These are phyloP conservation scores for Termitomyces bulborhizus DNA, from an alignment of 768 basidiomycete genomes.

Conservation along the genomic window DNA sequence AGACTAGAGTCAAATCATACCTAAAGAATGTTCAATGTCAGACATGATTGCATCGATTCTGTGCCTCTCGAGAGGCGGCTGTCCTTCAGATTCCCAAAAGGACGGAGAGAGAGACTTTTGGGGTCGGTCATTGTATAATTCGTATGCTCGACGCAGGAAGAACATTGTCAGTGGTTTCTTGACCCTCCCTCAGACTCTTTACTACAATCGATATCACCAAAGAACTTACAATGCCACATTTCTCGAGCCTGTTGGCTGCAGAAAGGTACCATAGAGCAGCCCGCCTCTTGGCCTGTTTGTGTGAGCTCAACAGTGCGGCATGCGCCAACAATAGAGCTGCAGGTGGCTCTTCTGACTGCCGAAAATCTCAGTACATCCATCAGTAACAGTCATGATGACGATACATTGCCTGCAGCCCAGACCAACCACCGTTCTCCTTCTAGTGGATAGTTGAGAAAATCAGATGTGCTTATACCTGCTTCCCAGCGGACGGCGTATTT, in stretches of 20 bases:
- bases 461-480: constrained; percentile 45
- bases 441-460: constrained; percentile 51
- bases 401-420: constrained; percentile 77
- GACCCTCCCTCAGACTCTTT: background rate
- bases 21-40: constrained; percentile 76
- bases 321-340: constrained; percentile 76
- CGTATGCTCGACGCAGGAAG: constrained; percentile 67
- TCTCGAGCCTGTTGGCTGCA: constrained; percentile 74
- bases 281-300: constrained; percentile 50
- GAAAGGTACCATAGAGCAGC: constrained; percentile 76
- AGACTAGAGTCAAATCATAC: constrained; percentile 26
- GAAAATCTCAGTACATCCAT: constrained; percentile 20
- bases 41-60: constrained; percentile 62
- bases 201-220: constrained; percentile 4
- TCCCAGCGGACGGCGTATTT: constrained; percentile 76
- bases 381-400: constrained; percentile 13
- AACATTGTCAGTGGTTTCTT: constrained; percentile 86
- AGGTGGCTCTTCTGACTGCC: constrained; percentile 76
- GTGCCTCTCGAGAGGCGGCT: constrained; percentile 26
- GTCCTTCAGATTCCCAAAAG: constrained; percentile 72
- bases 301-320: constrained; percentile 64
- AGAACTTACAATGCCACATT: constrained; percentile 71
- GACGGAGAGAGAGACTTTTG: constrained; percentile 66
- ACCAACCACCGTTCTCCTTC: constrained; percentile 85
- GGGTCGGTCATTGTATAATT: constrained; percentile 46